Evolutionary conservation across 2,329 filamentous ascomycete species (phyloP), one percentile per base, ranked within the genome.

Genomic region (Magnaporthiopsis incrustans): DNA sequence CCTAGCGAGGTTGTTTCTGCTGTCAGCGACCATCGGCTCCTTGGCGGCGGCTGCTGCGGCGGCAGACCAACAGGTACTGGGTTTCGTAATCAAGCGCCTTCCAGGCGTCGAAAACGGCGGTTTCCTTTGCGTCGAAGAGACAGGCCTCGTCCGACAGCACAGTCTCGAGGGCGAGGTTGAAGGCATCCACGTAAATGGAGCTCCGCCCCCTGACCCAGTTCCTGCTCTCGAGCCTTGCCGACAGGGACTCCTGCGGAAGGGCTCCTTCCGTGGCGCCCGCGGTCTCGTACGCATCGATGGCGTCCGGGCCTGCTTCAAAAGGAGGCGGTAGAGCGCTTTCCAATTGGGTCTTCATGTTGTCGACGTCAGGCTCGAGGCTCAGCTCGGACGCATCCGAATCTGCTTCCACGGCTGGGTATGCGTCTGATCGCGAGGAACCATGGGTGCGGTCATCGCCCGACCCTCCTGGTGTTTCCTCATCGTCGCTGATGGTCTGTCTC

Each of bases 151-250:
- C 91, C 61, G 91, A 87, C 15, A 98, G 77, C 4, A 99, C 95
- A 0, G 91, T 97, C 65, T 94, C 88, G 61, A 99, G 78, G 2
- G 94, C 92, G 18, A 98, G 80, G 71, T 97, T 97, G 80, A 99
- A 99, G 0, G 95, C 95, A 77, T 99, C 95, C 25, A 97, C 92
- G 71, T 99, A 99, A 64, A 99, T 91, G 1, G 93, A 98, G 71
- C 88, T 96, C 73, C 86, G 88, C 0, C 92, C 91, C 70, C 82
- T 86, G 5, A 87, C 76, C 91, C 91, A 97, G 66, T 83, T 62
- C 79, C 79, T 74, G 22, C 71, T 67, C 64, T 73, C 67, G 62
- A 85, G 77, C 65, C 81, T 81, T 18, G 89, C 71, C 10, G 84
- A 79, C 53, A 79, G 77, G 67, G 82, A 71, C 11, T 79, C 72